phyloP scores from a whole-genome alignment of 306 rosid genomes.

The Trifolium subterraneum region DNA sequence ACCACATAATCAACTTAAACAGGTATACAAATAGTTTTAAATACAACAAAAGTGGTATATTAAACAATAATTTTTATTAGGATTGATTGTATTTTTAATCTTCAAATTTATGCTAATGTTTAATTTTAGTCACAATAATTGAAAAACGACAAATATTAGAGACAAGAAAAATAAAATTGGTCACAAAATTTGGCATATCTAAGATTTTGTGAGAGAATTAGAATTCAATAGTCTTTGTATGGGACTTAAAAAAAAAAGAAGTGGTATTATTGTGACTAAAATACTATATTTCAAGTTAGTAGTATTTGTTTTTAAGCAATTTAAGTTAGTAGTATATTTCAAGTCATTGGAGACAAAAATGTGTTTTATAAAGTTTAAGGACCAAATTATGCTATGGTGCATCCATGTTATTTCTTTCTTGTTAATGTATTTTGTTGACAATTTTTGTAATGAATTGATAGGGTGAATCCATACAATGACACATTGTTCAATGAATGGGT shows the following conservation, averaged over 20 bases:
- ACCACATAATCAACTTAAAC: no score
- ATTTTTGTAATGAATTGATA: not conserved
- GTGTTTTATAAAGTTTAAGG: not conserved
- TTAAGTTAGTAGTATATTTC: not conserved
- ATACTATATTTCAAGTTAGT: not conserved
- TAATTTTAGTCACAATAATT: not conserved
- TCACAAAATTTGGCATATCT: no score
- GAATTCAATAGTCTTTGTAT: not conserved
- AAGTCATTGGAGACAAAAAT: not conserved
- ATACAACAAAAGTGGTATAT: no score
- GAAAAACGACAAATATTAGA: not conserved
- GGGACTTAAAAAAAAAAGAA: not conserved
- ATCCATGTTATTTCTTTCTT: not conserved
- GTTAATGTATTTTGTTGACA: not conserved
- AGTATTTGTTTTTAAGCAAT: no score
- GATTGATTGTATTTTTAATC: no score
- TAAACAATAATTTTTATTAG: no score
- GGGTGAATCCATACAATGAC: slow-evolving; percentile 43
- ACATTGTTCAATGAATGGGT: slow-evolving; percentile 48
- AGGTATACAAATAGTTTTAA: no score
- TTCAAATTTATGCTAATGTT: not conserved
- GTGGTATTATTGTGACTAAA: not conserved
- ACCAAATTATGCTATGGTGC: no score
- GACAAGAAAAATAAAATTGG: no score
- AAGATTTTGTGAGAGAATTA: no score